Evolutionary conservation across 2,329 filamentous ascomycete species (phyloP), one percentile per base, ranked within the genome.

Genomic region (Xylariales sp.): DNA sequence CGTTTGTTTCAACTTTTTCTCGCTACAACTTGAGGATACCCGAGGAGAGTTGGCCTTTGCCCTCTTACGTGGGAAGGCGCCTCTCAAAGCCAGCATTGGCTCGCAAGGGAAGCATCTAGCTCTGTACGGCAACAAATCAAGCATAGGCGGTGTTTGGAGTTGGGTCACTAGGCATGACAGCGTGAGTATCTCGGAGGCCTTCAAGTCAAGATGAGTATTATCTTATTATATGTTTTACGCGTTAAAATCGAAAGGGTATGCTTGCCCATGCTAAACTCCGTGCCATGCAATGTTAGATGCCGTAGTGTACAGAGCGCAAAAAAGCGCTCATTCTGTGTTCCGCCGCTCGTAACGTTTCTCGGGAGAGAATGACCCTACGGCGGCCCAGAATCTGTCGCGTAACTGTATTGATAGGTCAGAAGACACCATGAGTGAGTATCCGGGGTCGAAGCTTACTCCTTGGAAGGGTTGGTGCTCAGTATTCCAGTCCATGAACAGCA

Each of bases 401-500:
- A 69, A 34, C 69, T 73, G 14, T 22, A n/a, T n/a, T n/a, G n/a
- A n/a, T n/a, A n/a, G n/a, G n/a, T n/a, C n/a, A n/a, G n/a, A n/a
- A n/a, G n/a, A n/a, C n/a, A n/a, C n/a, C n/a, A n/a, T n/a, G n/a
- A n/a, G n/a, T n/a, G 5, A 18, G 20, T 11, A n/a, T 9, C 4
- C 6, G 15, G 15, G 4, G 19, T 5, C 6, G 15, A 24, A 24
- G 48, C 72, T 49, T 65, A 78, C 73, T 25, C 62, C 65, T 47
- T 73, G 62, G 47, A 79, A 77, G 3, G 74, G 74, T 35, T 69
- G 66, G 3, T 61, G 55, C 18, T 68, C 63, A 8, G 57, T 56
- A 18, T 66, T 61, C 70, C 70, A 78, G 48, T 84, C 78, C 70
- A 82, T 71, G 57, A 81, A 84, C 42, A 84, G 61, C 21, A 82